Conservation (phyloP, 306 rosid genomes). For the Hippophae tibetana region DNA sequence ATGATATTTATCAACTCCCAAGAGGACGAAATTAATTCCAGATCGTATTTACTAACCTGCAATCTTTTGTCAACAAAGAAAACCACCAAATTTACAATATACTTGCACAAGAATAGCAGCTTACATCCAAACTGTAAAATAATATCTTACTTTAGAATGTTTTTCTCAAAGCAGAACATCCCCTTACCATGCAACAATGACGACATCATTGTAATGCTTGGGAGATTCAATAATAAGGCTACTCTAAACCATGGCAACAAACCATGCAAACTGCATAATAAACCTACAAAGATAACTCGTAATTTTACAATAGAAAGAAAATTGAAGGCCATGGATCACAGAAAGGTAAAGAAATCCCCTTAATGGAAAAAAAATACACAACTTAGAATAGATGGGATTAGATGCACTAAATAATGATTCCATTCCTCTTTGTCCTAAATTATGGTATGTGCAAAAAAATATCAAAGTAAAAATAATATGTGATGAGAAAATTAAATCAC, state of each 20-base stretch:
- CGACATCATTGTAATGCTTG: conserved; percentile 28
- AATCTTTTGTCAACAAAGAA: conserved; percentile 34
- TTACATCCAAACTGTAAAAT: background rate
- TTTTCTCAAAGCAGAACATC: background rate
- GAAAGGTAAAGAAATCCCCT: no score
- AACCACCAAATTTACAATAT: conserved; percentile 35
- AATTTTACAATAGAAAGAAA: background rate
- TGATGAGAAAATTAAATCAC: conserved; percentile 47
- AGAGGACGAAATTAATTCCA: no score
- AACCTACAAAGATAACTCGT: conserved; percentile 19
- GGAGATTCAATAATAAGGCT: conserved; percentile 15
- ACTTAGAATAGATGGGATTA: background rate
- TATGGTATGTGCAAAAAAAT: conserved; percentile 39
- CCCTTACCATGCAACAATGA: conserved; percentile 38
- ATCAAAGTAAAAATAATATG: conserved; percentile 47
- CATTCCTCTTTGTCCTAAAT: conserved; percentile 32
- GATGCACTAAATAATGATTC: background rate
- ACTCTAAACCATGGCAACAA: conserved; percentile 34
- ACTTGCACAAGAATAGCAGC: conserved; percentile 25
- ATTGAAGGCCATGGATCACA: background rate
- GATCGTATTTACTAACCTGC: conserved; percentile 26
- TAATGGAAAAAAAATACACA: background rate
- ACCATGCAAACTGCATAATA: conserved; percentile 44
- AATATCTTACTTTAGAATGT: background rate
- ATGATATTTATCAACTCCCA: no score